phyloP scores from a whole-genome alignment of 108 stramenopile species.

The Aurantiochytrium sp. region DNA sequence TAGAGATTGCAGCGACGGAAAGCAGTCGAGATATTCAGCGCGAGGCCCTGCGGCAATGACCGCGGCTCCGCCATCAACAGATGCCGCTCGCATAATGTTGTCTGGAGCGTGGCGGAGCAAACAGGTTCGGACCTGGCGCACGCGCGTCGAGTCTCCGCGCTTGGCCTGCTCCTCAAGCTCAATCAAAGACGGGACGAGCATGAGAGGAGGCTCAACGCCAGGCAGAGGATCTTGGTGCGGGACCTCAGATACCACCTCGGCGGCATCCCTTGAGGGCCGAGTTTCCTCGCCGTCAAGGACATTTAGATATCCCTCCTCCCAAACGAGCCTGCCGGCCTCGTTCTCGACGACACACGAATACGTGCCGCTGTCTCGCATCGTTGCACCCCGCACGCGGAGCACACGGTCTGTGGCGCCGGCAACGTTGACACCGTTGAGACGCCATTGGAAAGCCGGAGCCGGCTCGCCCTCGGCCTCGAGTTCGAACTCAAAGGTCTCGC shows the following conservation, averaged over 20 bases:
- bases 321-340: background rate
- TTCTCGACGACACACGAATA: slow-evolving; percentile 12
- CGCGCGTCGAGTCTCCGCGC: background rate
- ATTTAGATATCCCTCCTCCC: slow-evolving; percentile 5
- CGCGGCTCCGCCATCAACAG: background rate
- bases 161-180: background rate
- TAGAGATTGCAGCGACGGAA: background rate
- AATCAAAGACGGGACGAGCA: background rate
- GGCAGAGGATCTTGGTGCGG: background rate
- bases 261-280: background rate
- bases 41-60: background rate
- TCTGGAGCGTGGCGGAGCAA: background rate
- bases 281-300: background rate
- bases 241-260: background rate
- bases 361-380: slow-evolving; percentile 1
- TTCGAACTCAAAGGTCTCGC: background rate
- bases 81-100: background rate
- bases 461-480: background rate
- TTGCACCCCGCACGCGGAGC: background rate
- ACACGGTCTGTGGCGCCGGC: background rate
- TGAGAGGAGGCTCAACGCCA: background rate
- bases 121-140: background rate
- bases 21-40: background rate
- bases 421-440: background rate
- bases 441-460: background rate